A percentile compares a stretch with the other conserved stretches of the same genome.
These are phyloP conservation scores for Vitis hybrid DNA, from an alignment of 177 flowering plant genomes.

Conservation along the genomic window DNA sequence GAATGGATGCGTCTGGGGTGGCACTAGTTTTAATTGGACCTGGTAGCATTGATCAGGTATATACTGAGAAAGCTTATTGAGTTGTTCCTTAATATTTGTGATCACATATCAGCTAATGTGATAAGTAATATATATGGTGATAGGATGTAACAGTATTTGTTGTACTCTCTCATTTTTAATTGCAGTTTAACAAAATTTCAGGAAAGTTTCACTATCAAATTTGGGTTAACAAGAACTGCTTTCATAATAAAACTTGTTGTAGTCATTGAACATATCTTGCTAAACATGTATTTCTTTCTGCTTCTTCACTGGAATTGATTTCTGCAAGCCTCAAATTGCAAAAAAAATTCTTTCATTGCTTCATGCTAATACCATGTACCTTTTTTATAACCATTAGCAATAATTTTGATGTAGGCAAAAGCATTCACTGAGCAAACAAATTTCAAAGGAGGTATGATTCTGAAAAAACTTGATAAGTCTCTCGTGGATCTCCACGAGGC, in stretches of 20 bases:
- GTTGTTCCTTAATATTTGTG: neutral
- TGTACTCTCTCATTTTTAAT: neutral
- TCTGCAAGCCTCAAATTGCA: neutral
- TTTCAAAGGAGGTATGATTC: constrained; percentile 79
- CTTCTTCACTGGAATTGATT: too few relatives aligned
- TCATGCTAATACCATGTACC: neutral
- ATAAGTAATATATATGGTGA: neutral
- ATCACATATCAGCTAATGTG: neutral
- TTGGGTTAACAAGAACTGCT: neutral
- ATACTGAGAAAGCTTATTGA: constrained; percentile 1
- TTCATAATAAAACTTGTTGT: neutral
- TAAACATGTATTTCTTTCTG: too few relatives aligned
- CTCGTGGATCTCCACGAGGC: neutral
- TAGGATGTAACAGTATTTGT: neutral
- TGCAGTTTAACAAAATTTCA: neutral
- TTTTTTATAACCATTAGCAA: constrained; percentile 5
- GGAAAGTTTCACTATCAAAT: neutral
- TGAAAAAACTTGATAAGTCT: neutral
- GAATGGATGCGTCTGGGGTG: constrained; percentile 84
- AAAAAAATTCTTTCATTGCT: neutral
- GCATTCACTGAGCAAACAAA: constrained; percentile 74
- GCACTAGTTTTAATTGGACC: constrained; percentile 91
- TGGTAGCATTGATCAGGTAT: constrained; percentile 91
- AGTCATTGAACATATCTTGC: too few relatives aligned
- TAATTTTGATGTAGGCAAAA: constrained; percentile 60